A percentile compares a stretch with the other conserved stretches of the same genome.
Conservation (phyloP, 73 alveolate genomes). For the Urostyla sp. region DNA sequence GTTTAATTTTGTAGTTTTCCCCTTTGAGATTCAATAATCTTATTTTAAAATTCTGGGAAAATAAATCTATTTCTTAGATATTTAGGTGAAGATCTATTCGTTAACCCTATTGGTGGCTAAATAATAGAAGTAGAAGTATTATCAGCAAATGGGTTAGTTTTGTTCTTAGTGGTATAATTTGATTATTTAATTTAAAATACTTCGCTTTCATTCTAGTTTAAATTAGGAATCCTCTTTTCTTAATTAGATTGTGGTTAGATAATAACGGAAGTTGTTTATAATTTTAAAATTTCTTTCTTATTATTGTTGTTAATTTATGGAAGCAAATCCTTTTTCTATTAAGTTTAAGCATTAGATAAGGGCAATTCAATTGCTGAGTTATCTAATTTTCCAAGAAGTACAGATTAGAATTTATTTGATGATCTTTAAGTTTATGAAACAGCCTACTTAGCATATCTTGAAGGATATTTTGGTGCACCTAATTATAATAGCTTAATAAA, state of each 20-base stretch:
- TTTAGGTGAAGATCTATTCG: slow-evolving; percentile 37
- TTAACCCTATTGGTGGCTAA: slow-evolving; percentile 30
- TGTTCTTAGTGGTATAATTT: background rate
- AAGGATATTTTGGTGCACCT: slow-evolving; percentile 24
- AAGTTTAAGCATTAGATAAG: too few species aligned
- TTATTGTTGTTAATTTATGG: background rate
- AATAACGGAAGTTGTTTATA: background rate
- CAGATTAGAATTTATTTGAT: too few species aligned
- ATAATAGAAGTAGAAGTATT: background rate
- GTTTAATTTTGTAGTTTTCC: too few species aligned
- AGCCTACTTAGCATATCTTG: slow-evolving; percentile 26
- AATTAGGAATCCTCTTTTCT: background rate
- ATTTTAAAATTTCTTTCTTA: too few species aligned
- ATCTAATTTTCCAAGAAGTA: too few species aligned
- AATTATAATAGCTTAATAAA: slow-evolving; percentile 22
- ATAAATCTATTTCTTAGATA: slow-evolving; percentile 22
- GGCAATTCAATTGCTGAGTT: too few species aligned
- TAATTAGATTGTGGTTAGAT: background rate
- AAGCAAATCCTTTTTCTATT: background rate
- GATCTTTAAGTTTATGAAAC: background rate
- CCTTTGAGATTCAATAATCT: slow-evolving; percentile 15
- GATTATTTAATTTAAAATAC: background rate
- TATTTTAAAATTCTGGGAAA: slow-evolving; percentile 36
- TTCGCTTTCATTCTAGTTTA: background rate
- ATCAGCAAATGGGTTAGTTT: background rate